Percentiles rank a stretch among this genome's conserved stretches.
These are phyloP conservation scores for Aegilops longissima DNA, from an alignment of 176 grass and related monocot species.

Conservation along the genomic window DNA sequence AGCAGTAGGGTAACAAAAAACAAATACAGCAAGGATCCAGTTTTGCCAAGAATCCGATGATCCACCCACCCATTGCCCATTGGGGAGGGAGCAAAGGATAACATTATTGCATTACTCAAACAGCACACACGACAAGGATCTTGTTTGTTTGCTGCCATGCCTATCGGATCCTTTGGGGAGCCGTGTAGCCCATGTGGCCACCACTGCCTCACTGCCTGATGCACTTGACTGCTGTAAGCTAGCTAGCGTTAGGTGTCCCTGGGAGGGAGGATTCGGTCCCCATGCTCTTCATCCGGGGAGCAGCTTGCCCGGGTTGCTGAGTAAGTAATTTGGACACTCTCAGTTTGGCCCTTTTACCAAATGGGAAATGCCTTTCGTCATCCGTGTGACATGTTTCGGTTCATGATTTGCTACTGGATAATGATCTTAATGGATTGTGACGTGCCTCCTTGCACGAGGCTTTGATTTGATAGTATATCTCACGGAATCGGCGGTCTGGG, in stretches of 20 bases:
- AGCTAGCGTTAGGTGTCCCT: too few species aligned
- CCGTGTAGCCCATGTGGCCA: neutral
- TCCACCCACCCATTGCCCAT: neutral
- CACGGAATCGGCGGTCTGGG: neutral
- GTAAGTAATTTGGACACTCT: conserved; percentile 17
- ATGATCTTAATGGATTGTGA: neutral
- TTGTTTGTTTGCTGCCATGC: neutral
- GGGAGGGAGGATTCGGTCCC: neutral
- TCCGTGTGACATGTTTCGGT: neutral
- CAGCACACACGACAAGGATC: neutral
- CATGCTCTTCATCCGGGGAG: neutral
- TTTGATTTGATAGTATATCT: neutral
- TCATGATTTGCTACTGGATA: neutral
- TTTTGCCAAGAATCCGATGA: neutral
- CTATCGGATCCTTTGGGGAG: neutral
- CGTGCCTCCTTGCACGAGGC: neutral
- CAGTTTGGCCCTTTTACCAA: neutral
- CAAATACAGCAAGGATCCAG: neutral
- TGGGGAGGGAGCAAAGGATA: neutral
- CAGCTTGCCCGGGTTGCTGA: neutral
- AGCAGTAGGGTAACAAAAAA: neutral
- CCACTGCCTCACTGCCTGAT: too few species aligned
- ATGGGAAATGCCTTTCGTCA: neutral
- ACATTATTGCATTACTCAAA: neutral
- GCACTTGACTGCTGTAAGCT: too few species aligned